Conservation (phyloP, 2,329 filamentous ascomycete species). For the Plenodomus biglobosus region DNA sequence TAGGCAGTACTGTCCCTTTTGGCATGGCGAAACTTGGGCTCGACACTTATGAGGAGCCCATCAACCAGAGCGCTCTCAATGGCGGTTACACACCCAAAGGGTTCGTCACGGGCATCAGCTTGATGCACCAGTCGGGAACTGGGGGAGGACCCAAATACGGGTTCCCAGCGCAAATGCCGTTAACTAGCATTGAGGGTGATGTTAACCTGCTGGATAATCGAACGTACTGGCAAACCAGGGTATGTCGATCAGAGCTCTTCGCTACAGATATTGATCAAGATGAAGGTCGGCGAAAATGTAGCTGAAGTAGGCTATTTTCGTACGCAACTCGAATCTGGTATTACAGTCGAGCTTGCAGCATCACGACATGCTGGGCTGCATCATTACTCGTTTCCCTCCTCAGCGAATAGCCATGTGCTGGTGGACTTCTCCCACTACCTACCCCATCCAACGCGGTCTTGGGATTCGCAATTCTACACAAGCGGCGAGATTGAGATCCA, state of each 20-base stretch:
- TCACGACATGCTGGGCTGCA: slow-evolving; percentile 43
- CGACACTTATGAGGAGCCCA: slow-evolving; percentile 42
- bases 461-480: slow-evolving; percentile 43
- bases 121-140: slow-evolving; percentile 45
- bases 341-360: slow-evolving; percentile 41
- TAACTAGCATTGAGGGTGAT: slow-evolving; percentile 41
- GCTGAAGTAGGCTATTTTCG: slow-evolving; percentile 44
- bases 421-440: slow-evolving; percentile 53
- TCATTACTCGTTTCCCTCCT: slow-evolving; percentile 43
- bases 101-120: slow-evolving; percentile 43
- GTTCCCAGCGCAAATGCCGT: slow-evolving; percentile 46
- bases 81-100: slow-evolving; percentile 47
- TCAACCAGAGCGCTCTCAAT: slow-evolving; percentile 43
- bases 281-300: slow-evolving; percentile 30
- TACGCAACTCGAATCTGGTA: slow-evolving; percentile 39
- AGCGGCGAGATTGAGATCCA: slow-evolving; percentile 41
- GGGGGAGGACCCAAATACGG: slow-evolving; percentile 47
- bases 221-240: slow-evolving; percentile 46
- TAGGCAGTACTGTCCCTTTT: slow-evolving; percentile 43
- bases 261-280: background rate
- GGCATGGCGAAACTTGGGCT: slow-evolving; percentile 47
- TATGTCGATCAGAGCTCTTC: slow-evolving; percentile 2
- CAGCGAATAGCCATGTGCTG: slow-evolving; percentile 47
- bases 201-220: slow-evolving; percentile 50
- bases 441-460: slow-evolving; percentile 35